Percentiles rank a stretch among this genome's conserved stretches.
These are phyloP conservation scores for Globisporangium sylvaticum DNA, from an alignment of 352 stramenopile species.

Conservation along the genomic window DNA sequence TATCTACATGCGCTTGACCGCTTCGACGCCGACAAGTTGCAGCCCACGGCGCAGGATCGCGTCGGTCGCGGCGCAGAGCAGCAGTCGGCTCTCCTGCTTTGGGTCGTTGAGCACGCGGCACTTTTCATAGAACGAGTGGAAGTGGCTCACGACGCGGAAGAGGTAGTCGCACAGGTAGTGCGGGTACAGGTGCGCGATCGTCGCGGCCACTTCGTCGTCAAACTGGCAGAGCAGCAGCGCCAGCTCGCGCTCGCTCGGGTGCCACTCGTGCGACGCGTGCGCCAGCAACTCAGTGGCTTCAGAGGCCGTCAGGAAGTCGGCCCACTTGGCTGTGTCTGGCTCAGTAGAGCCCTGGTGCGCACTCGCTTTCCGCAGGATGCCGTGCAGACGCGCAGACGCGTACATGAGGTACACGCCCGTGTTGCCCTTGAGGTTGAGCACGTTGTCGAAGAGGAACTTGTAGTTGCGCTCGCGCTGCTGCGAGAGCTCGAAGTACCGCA, in stretches of 20 bases:
- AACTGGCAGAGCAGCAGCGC: conserved; percentile 77
- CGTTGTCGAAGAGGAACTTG: conserved; percentile 82
- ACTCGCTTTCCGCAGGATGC: conserved; percentile 61
- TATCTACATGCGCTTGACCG: conserved; percentile 69
- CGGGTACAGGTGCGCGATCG: conserved; percentile 59
- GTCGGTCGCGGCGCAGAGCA: conserved; percentile 75
- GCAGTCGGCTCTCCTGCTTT: conserved; percentile 59
- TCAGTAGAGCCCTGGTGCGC: conserved; percentile 16
- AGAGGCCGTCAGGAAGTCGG: conserved; percentile 21
- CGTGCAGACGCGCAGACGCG: conserved; percentile 64
- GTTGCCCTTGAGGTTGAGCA: conserved; percentile 80
- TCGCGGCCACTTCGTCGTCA: conserved; percentile 61
- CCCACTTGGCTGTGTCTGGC: conserved; percentile 23
- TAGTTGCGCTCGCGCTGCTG: conserved; percentile 84
- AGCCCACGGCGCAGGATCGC: conserved; percentile 61
- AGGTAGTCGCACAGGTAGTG: conserved; percentile 83
- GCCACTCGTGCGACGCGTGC: conserved; percentile 48
- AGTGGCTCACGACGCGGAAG: conserved; percentile 71
- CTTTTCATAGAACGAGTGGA: conserved; percentile 82
- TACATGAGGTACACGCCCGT: conserved; percentile 85
- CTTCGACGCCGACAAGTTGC: conserved; percentile 61
- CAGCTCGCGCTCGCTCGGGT: conserved; percentile 60
- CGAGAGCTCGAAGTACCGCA: conserved; percentile 82
- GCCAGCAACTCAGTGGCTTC: conserved; percentile 35
- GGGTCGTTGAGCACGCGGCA: conserved; percentile 66